Evolutionary conservation across 352 stramenopile species (phyloP), one percentile per base, ranked within the genome.

Genomic region (Globisporangium spiculum): DNA sequence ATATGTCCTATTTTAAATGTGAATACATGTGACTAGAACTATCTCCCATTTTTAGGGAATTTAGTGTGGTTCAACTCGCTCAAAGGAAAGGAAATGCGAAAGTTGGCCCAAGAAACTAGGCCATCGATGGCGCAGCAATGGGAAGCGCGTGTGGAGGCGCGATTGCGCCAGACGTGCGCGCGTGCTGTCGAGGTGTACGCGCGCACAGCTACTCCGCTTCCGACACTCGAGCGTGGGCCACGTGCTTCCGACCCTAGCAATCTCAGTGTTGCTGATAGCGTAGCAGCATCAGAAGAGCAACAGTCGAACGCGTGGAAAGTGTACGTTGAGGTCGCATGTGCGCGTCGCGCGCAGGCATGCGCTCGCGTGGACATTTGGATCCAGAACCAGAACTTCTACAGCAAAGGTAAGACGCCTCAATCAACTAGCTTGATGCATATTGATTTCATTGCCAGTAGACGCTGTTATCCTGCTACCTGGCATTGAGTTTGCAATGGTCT

Each of bases 311-410:
- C 20, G 14, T 63, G 63, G 63, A 63, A 63, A 48, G 38, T 69
- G 24, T 69, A 62, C n/a, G 4, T 69, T 14, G 63, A 69, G 20
- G 56, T 69, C 9, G 26, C 27, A 26, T 63, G 38, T 63, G 63
- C 63, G 8, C 38, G 44, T 44, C 34, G 32, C 44, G 63, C 38
- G 27, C 63, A 56, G 12, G 44, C 57, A 38, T 58, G 63, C 27
- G 26, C 36, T 32, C 63, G 56, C 20, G 63, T 69, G 32, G 63
- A 69, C 22, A 50, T 63, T 20, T 69, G 41, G 58, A 26, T 22
- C 27, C 20, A 64, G 54, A 16, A 63, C 10, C 16, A 48, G 16
- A 26, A 48, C 27, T 58, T 46, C 20, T 14, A 10, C 24, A 64
- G 64, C 64, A 65, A 69, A 69, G 64, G 64, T 64, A 48, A 24